phyloP scores from a whole-genome alignment of 768 basidiomycete species.

The Rhizopogon vesiculosus region DNA sequence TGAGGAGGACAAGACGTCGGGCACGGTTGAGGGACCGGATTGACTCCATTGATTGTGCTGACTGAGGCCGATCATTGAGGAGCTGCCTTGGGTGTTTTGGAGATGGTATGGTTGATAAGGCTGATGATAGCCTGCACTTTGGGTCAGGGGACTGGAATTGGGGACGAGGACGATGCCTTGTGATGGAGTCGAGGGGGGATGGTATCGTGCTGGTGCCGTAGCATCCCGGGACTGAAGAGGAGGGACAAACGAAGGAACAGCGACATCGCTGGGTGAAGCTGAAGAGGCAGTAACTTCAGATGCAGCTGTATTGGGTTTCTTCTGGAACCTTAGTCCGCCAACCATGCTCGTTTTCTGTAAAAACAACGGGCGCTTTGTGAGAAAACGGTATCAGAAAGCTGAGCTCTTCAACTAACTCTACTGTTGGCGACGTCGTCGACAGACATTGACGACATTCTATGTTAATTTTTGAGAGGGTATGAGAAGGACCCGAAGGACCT shows the following conservation, averaged over 20 bases:
- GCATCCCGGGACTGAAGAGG: conserved; percentile 75
- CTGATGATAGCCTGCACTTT: conserved; percentile 34
- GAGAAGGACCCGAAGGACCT: neutral
- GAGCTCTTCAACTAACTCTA: conserved; percentile 44
- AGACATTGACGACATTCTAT: conserved; percentile 36
- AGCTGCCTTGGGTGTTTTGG: conserved; percentile 37
- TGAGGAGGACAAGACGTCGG: conserved; percentile 56
- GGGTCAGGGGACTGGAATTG: conserved; percentile 60
- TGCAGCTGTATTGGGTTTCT: conserved; percentile 30
- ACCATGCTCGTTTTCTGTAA: conserved; percentile 36
- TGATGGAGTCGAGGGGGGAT: conserved; percentile 43
- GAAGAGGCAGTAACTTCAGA: conserved; percentile 33
- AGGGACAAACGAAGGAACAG: conserved; percentile 35
- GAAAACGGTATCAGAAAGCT: conserved; percentile 19
- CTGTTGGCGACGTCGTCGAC: conserved; percentile 39
- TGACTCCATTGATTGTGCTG: conserved; percentile 34
- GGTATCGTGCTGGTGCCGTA: conserved; percentile 59
- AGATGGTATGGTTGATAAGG: conserved; percentile 35
- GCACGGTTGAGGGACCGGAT: conserved; percentile 24
- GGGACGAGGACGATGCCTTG: conserved; percentile 66
- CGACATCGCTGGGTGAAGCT: conserved; percentile 60
- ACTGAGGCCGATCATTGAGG: conserved; percentile 33
- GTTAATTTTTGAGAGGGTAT: neutral
- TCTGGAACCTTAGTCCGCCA: conserved; percentile 45
- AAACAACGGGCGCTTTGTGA: conserved; percentile 27